These are phyloP conservation scores for Fusarium duplospermum DNA, from an alignment of 2,329 filamentous ascomycete species.

Conservation along the genomic window DNA sequence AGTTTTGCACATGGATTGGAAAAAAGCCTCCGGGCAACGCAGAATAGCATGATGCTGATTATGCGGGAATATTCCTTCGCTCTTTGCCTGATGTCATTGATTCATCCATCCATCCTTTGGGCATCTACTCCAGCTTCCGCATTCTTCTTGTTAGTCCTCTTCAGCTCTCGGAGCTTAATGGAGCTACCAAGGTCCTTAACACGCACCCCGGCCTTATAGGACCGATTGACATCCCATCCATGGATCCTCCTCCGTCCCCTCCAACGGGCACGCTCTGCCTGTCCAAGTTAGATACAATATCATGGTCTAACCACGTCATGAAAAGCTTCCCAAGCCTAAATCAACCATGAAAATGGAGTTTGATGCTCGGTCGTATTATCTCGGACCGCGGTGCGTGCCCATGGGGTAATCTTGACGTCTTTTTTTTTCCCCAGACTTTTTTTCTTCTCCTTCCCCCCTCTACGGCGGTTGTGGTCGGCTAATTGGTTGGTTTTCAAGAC, in stretches of 20 bases:
- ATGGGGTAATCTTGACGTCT: slow-evolving; percentile 16
- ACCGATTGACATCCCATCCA: slow-evolving; percentile 28
- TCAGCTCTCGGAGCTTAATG: not conserved
- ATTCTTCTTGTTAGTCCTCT: not conserved
- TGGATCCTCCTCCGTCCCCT: slow-evolving; percentile 8
- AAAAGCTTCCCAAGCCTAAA: slow-evolving; percentile 1
- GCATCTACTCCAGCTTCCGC: not conserved
- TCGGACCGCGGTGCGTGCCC: slow-evolving; percentile 1
- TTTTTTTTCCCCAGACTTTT: slow-evolving; percentile 18
- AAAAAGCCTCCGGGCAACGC: not conserved
- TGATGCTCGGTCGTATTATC: not conserved
- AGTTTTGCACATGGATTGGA: not conserved
- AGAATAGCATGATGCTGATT: slow-evolving; percentile 5
- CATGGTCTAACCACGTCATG: slow-evolving; percentile 12
- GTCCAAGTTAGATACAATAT: not conserved
- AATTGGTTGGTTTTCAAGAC: not conserved
- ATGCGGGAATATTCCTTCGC: not conserved
- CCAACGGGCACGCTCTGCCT: not conserved
- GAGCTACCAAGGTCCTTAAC: slow-evolving; percentile 20
- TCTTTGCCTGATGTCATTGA: not conserved
- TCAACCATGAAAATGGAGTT: slow-evolving; percentile 2
- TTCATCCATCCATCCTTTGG: not conserved
- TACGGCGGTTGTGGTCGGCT: not conserved
- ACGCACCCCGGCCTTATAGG: slow-evolving; percentile 18
- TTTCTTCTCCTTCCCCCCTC: not conserved